These are phyloP conservation scores for Malbranchea zuffiana DNA, from an alignment of 2,329 filamentous ascomycete genomes.

Conservation along the genomic window DNA sequence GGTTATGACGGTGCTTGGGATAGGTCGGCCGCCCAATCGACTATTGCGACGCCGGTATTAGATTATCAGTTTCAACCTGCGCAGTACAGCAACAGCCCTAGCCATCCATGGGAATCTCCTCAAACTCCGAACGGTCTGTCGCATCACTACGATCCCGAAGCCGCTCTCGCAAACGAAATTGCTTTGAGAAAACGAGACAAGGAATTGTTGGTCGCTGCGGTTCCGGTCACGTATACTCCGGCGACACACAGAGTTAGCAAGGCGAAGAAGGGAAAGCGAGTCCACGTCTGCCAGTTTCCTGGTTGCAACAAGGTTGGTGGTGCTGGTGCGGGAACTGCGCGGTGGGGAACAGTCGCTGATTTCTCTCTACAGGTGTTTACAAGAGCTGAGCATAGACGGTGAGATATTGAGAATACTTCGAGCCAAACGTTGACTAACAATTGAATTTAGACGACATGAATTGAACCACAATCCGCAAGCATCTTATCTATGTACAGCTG, in stretches of 20 bases:
- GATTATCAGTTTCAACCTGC: no score
- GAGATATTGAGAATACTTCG: constrained; percentile 6
- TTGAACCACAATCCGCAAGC: constrained; percentile 41
- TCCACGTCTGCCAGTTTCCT: constrained; percentile 38
- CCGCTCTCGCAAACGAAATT: constrained; percentile 1
- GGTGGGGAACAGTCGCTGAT: neutral
- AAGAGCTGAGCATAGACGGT: constrained; percentile 39
- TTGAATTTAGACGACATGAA: constrained; percentile 35
- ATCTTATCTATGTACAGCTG: constrained; percentile 33
- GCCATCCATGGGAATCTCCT: no score
- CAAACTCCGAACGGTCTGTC: no score
- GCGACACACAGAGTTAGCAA: constrained; percentile 42
- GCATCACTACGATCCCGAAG: no score
- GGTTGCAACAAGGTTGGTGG: constrained; percentile 38
- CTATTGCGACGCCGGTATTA: no score
- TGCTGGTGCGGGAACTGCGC: neutral
- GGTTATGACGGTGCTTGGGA: no score
- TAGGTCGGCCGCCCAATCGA: no score
- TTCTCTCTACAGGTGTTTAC: constrained; percentile 35
- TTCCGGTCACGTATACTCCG: constrained; percentile 35
- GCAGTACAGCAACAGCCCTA: no score
- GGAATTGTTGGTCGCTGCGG: constrained; percentile 6
- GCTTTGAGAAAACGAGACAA: constrained; percentile 1
- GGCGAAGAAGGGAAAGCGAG: constrained; percentile 43
- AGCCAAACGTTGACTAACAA: neutral